Evolutionary conservation across 2,329 filamentous ascomycete species (phyloP).

Genomic region (Phaeophleospora eucalypticola): DNA sequence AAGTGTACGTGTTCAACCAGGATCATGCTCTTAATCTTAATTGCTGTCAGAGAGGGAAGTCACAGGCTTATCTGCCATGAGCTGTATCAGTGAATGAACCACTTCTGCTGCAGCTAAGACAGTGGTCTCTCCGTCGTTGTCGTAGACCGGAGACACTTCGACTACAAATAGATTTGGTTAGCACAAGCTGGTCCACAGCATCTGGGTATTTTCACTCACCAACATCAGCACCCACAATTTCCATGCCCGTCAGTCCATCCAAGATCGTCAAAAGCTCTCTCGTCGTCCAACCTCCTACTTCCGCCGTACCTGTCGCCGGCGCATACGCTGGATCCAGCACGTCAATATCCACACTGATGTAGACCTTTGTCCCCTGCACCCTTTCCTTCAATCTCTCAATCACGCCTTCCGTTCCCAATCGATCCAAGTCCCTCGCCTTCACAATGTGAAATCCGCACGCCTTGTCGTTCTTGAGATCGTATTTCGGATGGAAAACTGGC

Average conservation of each 20-base stretch:
- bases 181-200: no score
- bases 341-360: slow-evolving; percentile 55
- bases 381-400: slow-evolving; percentile 48
- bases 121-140: slow-evolving; percentile 57
- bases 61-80: slow-evolving; percentile 46
- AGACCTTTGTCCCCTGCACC: slow-evolving; percentile 51
- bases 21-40: no score
- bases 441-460: slow-evolving; percentile 58
- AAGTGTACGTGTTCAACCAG: no score
- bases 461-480: slow-evolving; percentile 54
- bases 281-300: slow-evolving; percentile 60
- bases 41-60: no score
- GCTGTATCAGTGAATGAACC: slow-evolving; percentile 46
- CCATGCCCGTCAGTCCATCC: slow-evolving; percentile 54
- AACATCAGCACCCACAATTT: slow-evolving; percentile 58
- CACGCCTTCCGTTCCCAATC: slow-evolving; percentile 45
- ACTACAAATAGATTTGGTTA: slow-evolving; percentile 35
- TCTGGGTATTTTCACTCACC: slow-evolving; percentile 37
- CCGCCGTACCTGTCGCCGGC: slow-evolving; percentile 56
- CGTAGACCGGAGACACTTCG: slow-evolving; percentile 59
- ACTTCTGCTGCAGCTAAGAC: slow-evolving; percentile 54
- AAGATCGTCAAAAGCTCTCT: slow-evolving; percentile 57
- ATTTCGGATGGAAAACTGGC: slow-evolving; percentile 46
- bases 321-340: slow-evolving; percentile 52
- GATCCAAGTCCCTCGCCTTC: slow-evolving; percentile 53